phyloP scores from a whole-genome alignment of 371 early-diverging fungal species.

The Choanephora cucurbitarum region DNA sequence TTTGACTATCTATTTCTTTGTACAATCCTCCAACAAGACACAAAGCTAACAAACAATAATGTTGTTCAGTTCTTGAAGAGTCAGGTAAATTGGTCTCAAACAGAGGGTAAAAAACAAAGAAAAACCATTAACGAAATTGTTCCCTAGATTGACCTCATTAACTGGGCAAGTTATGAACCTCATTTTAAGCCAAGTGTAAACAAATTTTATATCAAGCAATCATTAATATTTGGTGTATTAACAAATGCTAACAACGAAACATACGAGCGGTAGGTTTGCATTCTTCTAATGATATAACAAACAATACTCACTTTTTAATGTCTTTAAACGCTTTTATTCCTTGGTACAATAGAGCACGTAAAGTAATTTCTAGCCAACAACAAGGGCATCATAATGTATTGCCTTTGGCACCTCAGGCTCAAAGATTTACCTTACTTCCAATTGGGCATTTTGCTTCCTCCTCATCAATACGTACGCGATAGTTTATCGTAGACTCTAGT shows the following conservation, averaged over 20 bases:
- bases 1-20: conserved; percentile 55
- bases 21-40: conserved; percentile 30
- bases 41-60: conserved; percentile 16
- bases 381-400: conserved; percentile 51
- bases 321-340: not conserved
- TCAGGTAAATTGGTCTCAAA: conserved; percentile 17
- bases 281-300: not conserved
- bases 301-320: not conserved
- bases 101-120: no score
- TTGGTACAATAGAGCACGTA: conserved; percentile 15
- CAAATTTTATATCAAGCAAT: conserved; percentile 49
- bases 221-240: conserved; percentile 49
- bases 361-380: conserved; percentile 17
- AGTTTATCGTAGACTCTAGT: not conserved
- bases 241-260: conserved; percentile 44
- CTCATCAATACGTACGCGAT: conserved; percentile 15
- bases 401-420: conserved; percentile 49
- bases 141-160: conserved; percentile 58
- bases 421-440: conserved; percentile 58
- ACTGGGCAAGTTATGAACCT: conserved; percentile 54
- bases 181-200: conserved; percentile 48
- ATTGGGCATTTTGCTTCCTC: conserved; percentile 51
- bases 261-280: conserved; percentile 40
- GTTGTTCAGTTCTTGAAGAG: conserved; percentile 14
- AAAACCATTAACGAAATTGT: conserved; percentile 8